Evolutionary conservation across 1,284 basidiomycete species (phyloP).

Genomic region (Schizophyllum commune): DNA sequence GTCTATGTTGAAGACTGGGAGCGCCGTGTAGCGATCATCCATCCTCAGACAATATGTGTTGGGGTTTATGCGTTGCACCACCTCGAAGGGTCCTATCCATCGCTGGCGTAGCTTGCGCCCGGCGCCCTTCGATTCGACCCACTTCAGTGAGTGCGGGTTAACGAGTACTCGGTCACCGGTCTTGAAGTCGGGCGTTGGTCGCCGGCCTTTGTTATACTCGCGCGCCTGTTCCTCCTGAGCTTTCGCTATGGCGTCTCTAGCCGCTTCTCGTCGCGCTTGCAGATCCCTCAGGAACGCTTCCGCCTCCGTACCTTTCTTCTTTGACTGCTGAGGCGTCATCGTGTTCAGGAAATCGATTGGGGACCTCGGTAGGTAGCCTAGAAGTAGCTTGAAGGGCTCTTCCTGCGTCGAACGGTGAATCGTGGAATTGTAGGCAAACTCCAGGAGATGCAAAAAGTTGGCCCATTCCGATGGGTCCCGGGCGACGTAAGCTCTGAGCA

Average conservation of each 20-base stretch:
- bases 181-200: no score
- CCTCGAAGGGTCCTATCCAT: slow-evolving; percentile 19
- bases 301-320: no score
- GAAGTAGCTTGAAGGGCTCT: slow-evolving; percentile 14
- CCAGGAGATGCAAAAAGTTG: slow-evolving; percentile 16
- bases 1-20: no score
- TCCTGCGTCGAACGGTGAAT: slow-evolving; percentile 16
- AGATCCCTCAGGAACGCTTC: no score
- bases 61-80: no score
- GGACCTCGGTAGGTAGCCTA: slow-evolving; percentile 9
- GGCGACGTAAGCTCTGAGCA: slow-evolving; percentile 3
- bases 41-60: no score
- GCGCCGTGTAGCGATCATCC: no score
- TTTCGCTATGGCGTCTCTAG: slow-evolving; percentile 1
- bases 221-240: slow-evolving; percentile 12
- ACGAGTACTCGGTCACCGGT: no score
- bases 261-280: no score
- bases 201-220: slow-evolving; percentile 12
- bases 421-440: slow-evolving; percentile 25
- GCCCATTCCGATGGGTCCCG: neutral
- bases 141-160: slow-evolving; percentile 21
- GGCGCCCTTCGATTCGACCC: slow-evolving; percentile 17
- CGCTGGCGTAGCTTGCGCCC: slow-evolving; percentile 21
- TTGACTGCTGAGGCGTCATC: no score
- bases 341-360: neutral